Base-by-base conservation (phyloP, 331 rosid genomes). In the Quercus lobata region DNA sequence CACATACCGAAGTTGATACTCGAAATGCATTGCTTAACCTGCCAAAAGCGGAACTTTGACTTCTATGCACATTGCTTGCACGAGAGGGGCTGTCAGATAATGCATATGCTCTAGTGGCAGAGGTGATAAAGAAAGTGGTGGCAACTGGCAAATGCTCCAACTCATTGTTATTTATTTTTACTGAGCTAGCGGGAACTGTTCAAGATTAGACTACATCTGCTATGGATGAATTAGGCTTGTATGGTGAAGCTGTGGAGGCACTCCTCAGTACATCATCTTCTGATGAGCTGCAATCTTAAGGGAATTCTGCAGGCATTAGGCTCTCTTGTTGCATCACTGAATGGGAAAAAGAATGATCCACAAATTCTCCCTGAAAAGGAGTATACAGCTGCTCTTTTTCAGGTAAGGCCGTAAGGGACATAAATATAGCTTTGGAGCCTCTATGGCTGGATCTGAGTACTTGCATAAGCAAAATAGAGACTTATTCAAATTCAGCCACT, bases 61-160 rank as follows among this genome's bases (percentile, higher is more conserved):
- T 37, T 37, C 44, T 7, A 0, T 37, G 3, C 44, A 0, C 44
- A 37, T 37, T 37, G 44, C 44, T 37, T 37, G 44, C 44, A 37
- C 0, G 11, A 37, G 44, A 7, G 44, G 44, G 99, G 75, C 87
- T 96, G 85, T 96, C 99, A 11, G 99, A 96, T 78, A 96, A 90
- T 86, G 97, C 94, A 35, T 96, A 96, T 77, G 78, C 90, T 79
- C 94, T 96, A 72, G 98, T 90, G 54, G 93, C 91, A 3, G 99
- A 96, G 90, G 99, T 96, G 55, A 89, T 93, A 93, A 96, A 88
- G 86, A 96, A 96, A 87, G 77, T 93, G 89, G 97, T 89, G 81
- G 94, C 92, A 37, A 91, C 97, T 92, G 81, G 94, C 92, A 37
- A 90, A 87, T 75, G 89, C 97, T 82, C 97, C 99, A 41, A 84